These are phyloP conservation scores for Curvularia sp. DNA, from an alignment of 2,329 filamentous ascomycete species.

Conservation along the genomic window DNA sequence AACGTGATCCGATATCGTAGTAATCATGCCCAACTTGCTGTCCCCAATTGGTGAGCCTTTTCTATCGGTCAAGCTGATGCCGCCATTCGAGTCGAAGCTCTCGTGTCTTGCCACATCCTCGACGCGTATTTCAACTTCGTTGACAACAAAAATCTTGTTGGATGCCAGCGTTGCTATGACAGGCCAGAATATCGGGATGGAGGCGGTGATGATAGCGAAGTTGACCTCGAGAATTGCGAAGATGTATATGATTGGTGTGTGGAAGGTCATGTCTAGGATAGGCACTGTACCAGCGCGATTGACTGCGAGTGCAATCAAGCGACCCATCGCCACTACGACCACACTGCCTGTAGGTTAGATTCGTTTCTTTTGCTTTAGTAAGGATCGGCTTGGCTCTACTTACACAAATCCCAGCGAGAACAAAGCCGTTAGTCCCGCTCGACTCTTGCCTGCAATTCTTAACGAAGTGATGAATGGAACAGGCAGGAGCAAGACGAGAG, in stretches of 20 bases:
- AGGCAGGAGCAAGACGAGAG: constrained; percentile 41
- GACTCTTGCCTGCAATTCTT: constrained; percentile 41
- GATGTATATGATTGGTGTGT: constrained; percentile 42
- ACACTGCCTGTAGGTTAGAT: constrained; percentile 29
- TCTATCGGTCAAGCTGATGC: constrained; percentile 29
- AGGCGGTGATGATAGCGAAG: constrained; percentile 49
- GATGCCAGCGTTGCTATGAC: constrained; percentile 39
- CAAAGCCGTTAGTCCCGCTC: constrained; percentile 38
- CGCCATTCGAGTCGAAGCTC: constrained; percentile 21
- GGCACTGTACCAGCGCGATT: constrained; percentile 45
- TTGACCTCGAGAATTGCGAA: constrained; percentile 50
- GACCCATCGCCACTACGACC: constrained; percentile 38
- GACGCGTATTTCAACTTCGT: constrained; percentile 48
- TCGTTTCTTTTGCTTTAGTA: neutral
- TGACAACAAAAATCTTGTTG: constrained; percentile 51
- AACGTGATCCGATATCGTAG: constrained; percentile 20
- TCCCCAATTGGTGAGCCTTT: constrained; percentile 18
- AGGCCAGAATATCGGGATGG: constrained; percentile 52
- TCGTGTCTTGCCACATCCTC: constrained; percentile 28
- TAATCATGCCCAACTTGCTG: constrained; percentile 25
- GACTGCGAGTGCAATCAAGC: constrained; percentile 39
- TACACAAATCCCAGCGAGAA: constrained; percentile 47
- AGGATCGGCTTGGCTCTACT: constrained; percentile 36
- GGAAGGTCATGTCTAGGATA: constrained; percentile 40
- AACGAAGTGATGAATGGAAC: constrained; percentile 43